Percentiles rank a stretch among this genome's conserved stretches.
Evolutionary conservation across 192 early-diverging fungal species (phyloP).

Genomic region (Gonapodya prolifera): DNA sequence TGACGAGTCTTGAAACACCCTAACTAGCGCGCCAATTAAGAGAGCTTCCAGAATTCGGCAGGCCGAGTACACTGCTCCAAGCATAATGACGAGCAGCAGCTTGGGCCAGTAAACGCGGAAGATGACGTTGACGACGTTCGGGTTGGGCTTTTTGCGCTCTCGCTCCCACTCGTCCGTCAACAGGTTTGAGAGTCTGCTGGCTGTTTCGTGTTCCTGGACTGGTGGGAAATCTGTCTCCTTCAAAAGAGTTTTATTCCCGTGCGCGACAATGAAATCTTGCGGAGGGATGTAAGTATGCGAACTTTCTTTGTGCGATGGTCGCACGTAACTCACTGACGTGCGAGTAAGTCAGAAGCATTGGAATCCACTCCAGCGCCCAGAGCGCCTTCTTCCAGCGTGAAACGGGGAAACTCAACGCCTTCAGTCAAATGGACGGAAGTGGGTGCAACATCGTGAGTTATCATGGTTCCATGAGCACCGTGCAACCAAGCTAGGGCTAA

Average conservation of each 20-base stretch:
- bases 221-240: background rate
- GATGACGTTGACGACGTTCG: background rate
- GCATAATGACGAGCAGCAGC: background rate
- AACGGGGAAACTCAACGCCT: too few relatives aligned
- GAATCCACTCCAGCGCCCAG: too few relatives aligned
- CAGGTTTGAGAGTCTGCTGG: background rate
- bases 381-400: too few relatives aligned
- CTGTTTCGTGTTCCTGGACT: background rate
- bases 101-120: background rate
- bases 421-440: too few relatives aligned
- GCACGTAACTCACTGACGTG: too few relatives aligned
- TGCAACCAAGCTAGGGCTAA: too few relatives aligned
- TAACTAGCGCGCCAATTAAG: background rate
- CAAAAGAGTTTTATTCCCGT: background rate
- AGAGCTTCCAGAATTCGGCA: background rate
- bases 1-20: background rate
- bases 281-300: too few relatives aligned
- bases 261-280: too few relatives aligned
- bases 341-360: too few relatives aligned
- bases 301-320: too few relatives aligned
- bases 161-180: background rate
- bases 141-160: background rate
- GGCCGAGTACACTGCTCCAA: background rate
- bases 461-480: too few relatives aligned
- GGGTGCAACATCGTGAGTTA: too few relatives aligned